Percentiles rank a stretch among this genome's conserved stretches.
These are phyloP conservation scores for Arxiozyma bovina DNA, from an alignment of 1,139 yeast species.

Conservation along the genomic window DNA sequence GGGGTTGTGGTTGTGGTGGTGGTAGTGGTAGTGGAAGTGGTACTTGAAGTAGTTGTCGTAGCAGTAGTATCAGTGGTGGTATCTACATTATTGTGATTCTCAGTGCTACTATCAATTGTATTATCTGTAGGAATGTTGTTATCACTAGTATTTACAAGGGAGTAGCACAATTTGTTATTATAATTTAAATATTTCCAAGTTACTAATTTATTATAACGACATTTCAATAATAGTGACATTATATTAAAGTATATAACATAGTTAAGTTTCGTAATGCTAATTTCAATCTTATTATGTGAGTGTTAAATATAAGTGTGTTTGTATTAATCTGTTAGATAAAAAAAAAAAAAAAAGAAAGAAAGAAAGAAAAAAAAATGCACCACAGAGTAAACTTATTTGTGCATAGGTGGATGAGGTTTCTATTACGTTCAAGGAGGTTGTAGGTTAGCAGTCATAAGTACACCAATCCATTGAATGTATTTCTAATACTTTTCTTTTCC, in stretches of 20 bases:
- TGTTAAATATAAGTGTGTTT: background rate
- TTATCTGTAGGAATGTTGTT: no score
- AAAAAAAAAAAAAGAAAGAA: no score
- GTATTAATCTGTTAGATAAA: background rate
- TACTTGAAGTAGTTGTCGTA: no score
- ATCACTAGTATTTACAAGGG: background rate
- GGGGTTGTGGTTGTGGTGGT: no score
- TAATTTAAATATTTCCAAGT: background rate
- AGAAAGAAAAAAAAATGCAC: no score
- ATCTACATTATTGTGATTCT: no score
- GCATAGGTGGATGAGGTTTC: no score
- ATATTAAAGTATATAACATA: background rate
- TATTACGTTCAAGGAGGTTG: background rate
- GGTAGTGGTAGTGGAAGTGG: no score
- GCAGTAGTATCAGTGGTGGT: background rate
- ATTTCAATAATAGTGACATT: background rate
- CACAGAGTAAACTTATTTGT: no score
- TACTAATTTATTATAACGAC: background rate
- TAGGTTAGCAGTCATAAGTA: background rate
- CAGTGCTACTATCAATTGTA: no score
- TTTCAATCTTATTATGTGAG: no score
- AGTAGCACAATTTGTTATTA: background rate
- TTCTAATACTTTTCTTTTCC: background rate
- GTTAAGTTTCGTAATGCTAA: no score
- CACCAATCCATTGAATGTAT: background rate